Evolutionary conservation across 768 basidiomycete species (phyloP), one percentile per base, ranked within the genome.

Genomic region (Tricholoma flavovirens): DNA sequence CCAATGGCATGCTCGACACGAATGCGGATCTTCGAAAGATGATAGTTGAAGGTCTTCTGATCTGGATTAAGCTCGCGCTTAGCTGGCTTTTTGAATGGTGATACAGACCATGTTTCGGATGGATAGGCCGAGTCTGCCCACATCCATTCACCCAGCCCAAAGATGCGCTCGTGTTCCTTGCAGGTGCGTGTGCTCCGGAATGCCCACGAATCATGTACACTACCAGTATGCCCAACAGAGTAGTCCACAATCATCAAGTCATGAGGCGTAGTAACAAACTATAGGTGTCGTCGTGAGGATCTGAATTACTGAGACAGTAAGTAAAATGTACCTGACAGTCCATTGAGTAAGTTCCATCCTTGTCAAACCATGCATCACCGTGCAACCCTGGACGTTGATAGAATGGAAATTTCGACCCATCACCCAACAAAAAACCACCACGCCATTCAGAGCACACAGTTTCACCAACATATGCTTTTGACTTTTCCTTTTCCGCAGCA

Each of bases 51-150:
- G 8, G 50, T 59, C 17, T 59, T 60, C 11, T 68, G 62, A 48
- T 57, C 45, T 2, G 17, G 22, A 12, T 56, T 56, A 12, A 70
- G 46, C 8, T 42, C 42, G 7, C 58, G 59, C 2, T 29, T 42
- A 10, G 43, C 33, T 32, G 65, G 61, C 53, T 49, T 51, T n/a
- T 38, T 38, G 36, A 38, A 38, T 15, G 14, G 36, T 14, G 15
- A 38, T 15, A 38, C 42, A 10, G 36, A 38, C 36, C 36, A 38
- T 38, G 36, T 38, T 38, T 38, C 42, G 2, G 42, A 38, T 21
- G 68, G 65, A 63, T 73, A 73, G 52, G 72, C 67, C 3, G 69
- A 68, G 45, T 73, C 69, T 9, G 61, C 71, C 68, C 67, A 71
- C 0, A 71, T 52, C 57, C 60, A 73, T 51, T 73, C 70, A 32